Conservation (phyloP, 495 filamentous ascomycete genomes). For the Xylaria scruposa region DNA sequence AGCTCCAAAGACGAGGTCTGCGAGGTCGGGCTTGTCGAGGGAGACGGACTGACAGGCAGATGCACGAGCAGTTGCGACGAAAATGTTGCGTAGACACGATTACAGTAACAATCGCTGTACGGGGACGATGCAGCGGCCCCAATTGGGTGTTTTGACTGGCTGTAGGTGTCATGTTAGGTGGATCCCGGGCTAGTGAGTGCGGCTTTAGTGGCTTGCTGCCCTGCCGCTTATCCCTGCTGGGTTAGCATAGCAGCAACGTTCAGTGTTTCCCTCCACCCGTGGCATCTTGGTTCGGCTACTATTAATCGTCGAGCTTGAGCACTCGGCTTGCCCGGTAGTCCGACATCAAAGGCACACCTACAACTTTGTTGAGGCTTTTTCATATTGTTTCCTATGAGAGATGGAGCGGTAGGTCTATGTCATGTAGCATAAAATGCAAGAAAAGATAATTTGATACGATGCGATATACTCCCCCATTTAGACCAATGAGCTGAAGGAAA, state of each 20-base stretch:
- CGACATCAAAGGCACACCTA: conserved; percentile 2
- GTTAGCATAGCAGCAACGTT: neutral
- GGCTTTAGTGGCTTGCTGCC: conserved; percentile 13
- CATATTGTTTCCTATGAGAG: neutral
- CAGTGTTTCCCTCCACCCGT: conserved; percentile 21
- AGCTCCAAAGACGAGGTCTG: conserved; percentile 23
- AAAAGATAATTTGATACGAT: neutral
- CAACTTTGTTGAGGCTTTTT: neutral
- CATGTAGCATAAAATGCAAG: neutral
- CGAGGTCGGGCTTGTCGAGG: conserved; percentile 24
- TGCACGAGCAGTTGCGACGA: conserved; percentile 19
- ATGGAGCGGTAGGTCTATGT: neutral
- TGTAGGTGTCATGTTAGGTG: neutral
- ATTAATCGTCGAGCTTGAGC: neutral
- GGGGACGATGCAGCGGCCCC: conserved; percentile 7
- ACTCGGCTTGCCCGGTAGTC: conserved; percentile 11
- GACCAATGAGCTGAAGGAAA: conserved; percentile 6
- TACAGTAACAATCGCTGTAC: conserved; percentile 23
- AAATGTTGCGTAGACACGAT: conserved; percentile 20
- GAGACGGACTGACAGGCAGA: conserved; percentile 11
- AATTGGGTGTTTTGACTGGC: conserved; percentile 26
- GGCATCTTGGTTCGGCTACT: conserved; percentile 19
- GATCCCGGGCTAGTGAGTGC: neutral
- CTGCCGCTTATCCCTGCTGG: neutral
- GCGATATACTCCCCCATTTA: conserved; percentile 26